Base-by-base conservation (phyloP, 2,329 filamentous ascomycete species). In the Diaporthe sp. region DNA sequence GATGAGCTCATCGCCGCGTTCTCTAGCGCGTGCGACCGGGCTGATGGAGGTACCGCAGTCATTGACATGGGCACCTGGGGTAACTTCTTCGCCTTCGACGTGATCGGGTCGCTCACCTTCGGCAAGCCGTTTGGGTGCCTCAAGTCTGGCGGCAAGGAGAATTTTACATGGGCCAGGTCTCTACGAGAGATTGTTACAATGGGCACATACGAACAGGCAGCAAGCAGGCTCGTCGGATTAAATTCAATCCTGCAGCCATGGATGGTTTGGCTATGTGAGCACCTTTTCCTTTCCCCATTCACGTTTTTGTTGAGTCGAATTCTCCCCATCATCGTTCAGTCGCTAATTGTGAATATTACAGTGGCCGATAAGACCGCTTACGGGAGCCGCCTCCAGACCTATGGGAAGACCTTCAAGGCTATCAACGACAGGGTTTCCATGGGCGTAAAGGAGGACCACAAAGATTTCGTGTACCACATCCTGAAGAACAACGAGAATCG, bases 1-100 rank as follows among this genome's bases (percentile, higher is more conserved):
- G 65, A 69, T 10, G 65, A 69, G 49, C 65, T 69, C 49, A 42
- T 69, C n/a, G n/a, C 34, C 4, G 44, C 65, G 9, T 69, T 69
- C 10, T 69, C 65, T 1, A 42, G n/a, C 22, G 65, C 65, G 1
- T 69, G 65, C 22, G 65, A 42, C 19, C 1, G 2, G 4, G 49
- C 34, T 3, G 13, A 28, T n/a, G 2, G 15, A 4, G 49, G n/a
- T 2, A 42, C n/a, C 0, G 65, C 49, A 3, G n/a, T 42, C 2
- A 15, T 69, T 10, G 65, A 69, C 15, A 55, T 69, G 8, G n/a
- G 31, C 2, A 15, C 37, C 3, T 69, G 65, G 65, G 65, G 49
- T 9, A 69, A 69, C 65, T 69, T 42, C 49, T 42, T 69, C 34
- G 65, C 65, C 9, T 69, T 69, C 17, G 65, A 69, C 65, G 46